A percentile compares a stretch with the other conserved stretches of the same genome.
Evolutionary conservation across 2,329 filamentous ascomycete species (phyloP).

Genomic region (Pestalotiopsis sp.): DNA sequence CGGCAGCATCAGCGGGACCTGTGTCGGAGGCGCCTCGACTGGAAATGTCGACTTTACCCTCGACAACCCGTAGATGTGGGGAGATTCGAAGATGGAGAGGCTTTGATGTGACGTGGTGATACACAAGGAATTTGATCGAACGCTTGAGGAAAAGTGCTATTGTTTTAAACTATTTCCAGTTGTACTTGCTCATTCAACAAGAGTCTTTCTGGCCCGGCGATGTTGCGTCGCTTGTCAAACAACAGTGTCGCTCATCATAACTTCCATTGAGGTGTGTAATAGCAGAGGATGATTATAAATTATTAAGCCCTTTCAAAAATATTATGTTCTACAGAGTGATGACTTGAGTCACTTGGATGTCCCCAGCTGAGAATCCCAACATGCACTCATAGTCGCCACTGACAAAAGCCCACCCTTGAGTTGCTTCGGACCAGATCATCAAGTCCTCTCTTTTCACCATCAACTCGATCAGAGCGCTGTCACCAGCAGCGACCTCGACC

Average conservation of each 20-base stretch:
- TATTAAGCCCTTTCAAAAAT: background rate
- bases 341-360: constrained; percentile 49
- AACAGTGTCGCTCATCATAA: no score
- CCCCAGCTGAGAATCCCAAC: constrained; percentile 15
- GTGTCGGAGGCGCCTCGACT: constrained; percentile 48
- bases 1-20: constrained; percentile 49
- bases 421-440: constrained; percentile 22
- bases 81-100: background rate
- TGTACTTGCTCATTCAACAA: no score
- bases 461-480: background rate
- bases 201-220: no score
- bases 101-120: no score
- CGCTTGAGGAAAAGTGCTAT: no score
- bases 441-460: constrained; percentile 17
- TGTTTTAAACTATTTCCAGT: no score
- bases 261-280: background rate
- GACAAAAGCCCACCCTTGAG: constrained; percentile 12
- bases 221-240: no score
- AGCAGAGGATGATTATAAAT: background rate
- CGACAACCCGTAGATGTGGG: constrained; percentile 25
- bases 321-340: background rate
- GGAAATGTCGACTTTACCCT: constrained; percentile 49
- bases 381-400: constrained; percentile 11
- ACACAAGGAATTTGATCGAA: no score
- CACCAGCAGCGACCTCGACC: background rate